Evolutionary conservation across 371 early-diverging fungal genomes (phyloP), one percentile per base, ranked within the genome.

Genomic region (Mortierella sp.): DNA sequence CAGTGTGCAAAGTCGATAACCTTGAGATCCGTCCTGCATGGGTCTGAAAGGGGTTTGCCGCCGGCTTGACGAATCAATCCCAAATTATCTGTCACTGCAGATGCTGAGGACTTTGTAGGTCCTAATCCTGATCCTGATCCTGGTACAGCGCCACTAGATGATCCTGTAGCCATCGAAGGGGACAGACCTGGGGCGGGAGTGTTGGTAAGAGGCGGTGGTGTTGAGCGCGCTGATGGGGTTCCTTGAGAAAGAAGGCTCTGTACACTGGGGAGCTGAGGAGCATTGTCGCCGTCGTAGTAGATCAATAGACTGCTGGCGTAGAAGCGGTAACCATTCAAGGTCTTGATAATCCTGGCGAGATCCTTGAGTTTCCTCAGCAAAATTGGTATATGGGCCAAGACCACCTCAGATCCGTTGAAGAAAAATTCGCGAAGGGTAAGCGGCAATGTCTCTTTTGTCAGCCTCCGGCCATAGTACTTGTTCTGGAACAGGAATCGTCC

Each of bases 1-100:
- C 96, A 97, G 79, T 97, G 94, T 5, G 98, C 97, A 89, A 99
- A 99, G 80, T 99, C 99, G 80, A 99, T 98, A 87, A 98, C 96
- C 68, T 96, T 94, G 14, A 99, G 89, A 81, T 96, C 95, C n/a
- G 96, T 93, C 55, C 92, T 83, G 14, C 79, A 63, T 28, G 78
- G 72, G 19, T 79, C 84, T 34, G 42, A 2, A 19, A 68, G 38
- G 24, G 21, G 38, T 38, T 65, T 65, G 42, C 42, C 24, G 3
- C 42, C 24, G 21, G 38, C 44, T 9, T 21, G 63, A 14, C 21
- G 63, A 19, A 34, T 5, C 63, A 63, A 16, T 63, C 63, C 21
- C 19, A 19, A 8, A 16, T 16, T 6, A 24, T 38, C 42, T 19
- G 68, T 7, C 10, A 68, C 68, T 24, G 68, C 24, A 3, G 38